Evolutionary conservation across 73 alveolate species (phyloP).

Genomic region (Breviolum minutum): DNA sequence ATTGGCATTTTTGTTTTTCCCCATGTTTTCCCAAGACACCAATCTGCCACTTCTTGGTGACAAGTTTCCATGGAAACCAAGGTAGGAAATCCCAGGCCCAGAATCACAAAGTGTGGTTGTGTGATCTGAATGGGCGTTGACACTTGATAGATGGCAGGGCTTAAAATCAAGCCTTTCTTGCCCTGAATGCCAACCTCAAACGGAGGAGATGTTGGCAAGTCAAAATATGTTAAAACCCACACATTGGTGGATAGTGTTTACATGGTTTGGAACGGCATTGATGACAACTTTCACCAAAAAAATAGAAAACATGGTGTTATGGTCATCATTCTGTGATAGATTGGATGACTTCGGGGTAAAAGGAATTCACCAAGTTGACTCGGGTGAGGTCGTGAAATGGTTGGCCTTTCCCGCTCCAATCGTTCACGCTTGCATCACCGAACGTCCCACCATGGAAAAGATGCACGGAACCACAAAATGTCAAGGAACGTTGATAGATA

Average conservation of each 20-base stretch:
- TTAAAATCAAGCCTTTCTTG: conserved; percentile 48
- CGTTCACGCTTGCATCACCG: too few species aligned
- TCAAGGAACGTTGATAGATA: conserved; percentile 20
- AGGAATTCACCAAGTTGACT: too few species aligned
- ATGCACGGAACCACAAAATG: neutral
- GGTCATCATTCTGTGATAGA: too few species aligned
- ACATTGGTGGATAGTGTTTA: too few species aligned
- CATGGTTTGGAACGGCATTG: too few species aligned
- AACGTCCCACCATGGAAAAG: neutral
- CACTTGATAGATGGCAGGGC: conserved; percentile 14
- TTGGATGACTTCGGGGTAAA: too few species aligned
- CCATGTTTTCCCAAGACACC: neutral
- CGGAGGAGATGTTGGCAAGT: neutral
- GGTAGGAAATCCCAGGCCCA: conserved; percentile 54
- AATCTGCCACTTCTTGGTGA: neutral
- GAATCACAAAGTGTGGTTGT: conserved; percentile 19
- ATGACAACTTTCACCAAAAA: too few species aligned
- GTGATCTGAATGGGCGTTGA: neutral
- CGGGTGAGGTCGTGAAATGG: too few species aligned
- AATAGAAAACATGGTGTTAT: too few species aligned
- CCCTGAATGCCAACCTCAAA: conserved; percentile 25
- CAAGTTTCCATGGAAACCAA: conserved; percentile 25
- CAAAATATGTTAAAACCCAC: too few species aligned
- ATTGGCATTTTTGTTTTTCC: neutral
- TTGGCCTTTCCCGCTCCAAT: too few species aligned